Percentiles rank a stretch among this genome's conserved stretches.
Evolutionary conservation across 805 yeast species (phyloP).

Genomic region (Starmerella apis): DNA sequence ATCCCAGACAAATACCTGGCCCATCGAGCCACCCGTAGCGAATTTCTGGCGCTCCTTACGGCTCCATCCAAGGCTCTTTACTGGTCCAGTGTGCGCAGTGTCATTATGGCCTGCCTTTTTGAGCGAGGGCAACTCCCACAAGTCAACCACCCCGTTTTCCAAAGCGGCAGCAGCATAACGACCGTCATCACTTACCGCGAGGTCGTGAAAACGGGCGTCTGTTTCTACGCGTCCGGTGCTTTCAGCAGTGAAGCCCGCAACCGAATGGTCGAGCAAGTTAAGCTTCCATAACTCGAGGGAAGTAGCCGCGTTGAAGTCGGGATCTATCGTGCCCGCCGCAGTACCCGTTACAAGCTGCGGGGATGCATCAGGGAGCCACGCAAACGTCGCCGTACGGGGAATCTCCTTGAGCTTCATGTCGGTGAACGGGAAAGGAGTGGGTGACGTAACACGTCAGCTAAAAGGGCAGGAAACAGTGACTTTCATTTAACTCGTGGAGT

Average conservation of each 20-base stretch:
- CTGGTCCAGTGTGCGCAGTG: slow-evolving; percentile 43
- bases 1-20: slow-evolving; percentile 89
- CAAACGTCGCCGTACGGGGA: slow-evolving; percentile 81
- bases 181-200: slow-evolving; percentile 22
- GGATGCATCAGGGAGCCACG: slow-evolving; percentile 71
- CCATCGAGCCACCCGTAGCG: slow-evolving; percentile 80
- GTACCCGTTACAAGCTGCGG: slow-evolving; percentile 86
- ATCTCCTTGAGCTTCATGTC: slow-evolving; percentile 70
- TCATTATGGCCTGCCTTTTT: slow-evolving; percentile 30
- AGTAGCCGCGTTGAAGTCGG: slow-evolving; percentile 69
- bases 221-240: slow-evolving; percentile 22
- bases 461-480: neutral
- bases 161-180: slow-evolving; percentile 67
- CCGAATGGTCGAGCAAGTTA: slow-evolving; percentile 31
- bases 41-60: slow-evolving; percentile 59
- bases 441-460: slow-evolving; percentile 9
- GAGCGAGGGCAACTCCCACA: slow-evolving; percentile 50
- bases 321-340: slow-evolving; percentile 91
- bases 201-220: slow-evolving; percentile 44
- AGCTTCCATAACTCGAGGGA: slow-evolving; percentile 72
- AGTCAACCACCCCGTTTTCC: slow-evolving; percentile 68
- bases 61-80: slow-evolving; percentile 65
- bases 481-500: neutral
- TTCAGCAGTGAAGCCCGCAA: slow-evolving; percentile 24
- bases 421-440: slow-evolving; percentile 1